Base-by-base conservation (phyloP, 2,329 filamentous ascomycete genomes). In the Paecilomyces sp. region DNA sequence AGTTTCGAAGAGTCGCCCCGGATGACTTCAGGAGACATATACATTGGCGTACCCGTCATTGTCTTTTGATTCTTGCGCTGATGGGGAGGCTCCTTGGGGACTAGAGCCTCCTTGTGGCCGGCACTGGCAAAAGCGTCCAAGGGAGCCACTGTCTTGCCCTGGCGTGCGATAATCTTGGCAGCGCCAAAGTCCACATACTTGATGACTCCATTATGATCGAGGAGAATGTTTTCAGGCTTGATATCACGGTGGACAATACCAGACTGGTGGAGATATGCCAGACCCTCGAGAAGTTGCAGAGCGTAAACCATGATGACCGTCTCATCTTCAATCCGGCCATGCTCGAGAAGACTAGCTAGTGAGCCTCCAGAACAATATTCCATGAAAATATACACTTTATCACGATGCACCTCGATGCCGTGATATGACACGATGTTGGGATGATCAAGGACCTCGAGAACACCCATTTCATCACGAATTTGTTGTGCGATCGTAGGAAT, bases 371-470 rank as follows among this genome's bases (percentile, higher is more conserved):
- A 95, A 75, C 94, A 99, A 76, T 96, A 97, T 75, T 99, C 94
- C 94, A 99, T 99, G 74, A 99, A 99, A 66, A 99, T 97, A 76
- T 97, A 99, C n/a, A 99, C 94, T 71, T 96, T 94, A 80, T 99
- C 94, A 63, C 94, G 86, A 76, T 99, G 94, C 2, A 97, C 94
- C 75, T 99, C 94, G 69, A 99, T 97, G 60, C 94, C 94, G 71
- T 94, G 94, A 76, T 99, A 99, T 9, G 92, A 93, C 24, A 99
- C 95, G 62, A 99, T 91, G 71, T 99, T 99, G 24, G 94, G 94
- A 71, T 99, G 94, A 70, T 99, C 92, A 54, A 99, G 83, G 1
- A 97, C 89, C 75, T 97, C 93, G 55, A 99, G 80, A 4, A 99
- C 93, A 57, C 89, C 89, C 92, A 99, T 97, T 74, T 99, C 94